These are phyloP conservation scores for Agrostemma githago DNA, from an alignment of 148 eudicot genomes.

Conservation along the genomic window DNA sequence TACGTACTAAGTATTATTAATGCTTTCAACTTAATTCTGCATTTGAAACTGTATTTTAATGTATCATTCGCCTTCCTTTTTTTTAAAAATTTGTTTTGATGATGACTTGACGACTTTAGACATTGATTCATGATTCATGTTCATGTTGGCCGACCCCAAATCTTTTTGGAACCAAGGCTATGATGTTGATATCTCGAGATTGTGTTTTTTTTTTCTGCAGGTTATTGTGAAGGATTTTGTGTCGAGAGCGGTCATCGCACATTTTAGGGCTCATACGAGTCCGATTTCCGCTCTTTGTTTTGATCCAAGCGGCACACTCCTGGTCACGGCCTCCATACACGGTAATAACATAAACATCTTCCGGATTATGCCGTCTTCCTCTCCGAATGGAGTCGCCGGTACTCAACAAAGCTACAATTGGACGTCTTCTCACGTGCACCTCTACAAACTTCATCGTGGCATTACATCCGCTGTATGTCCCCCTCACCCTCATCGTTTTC, in stretches of 20 bases:
- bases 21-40: no score
- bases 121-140: no score
- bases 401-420: constrained; percentile 43
- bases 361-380: constrained; percentile 63
- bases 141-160: background rate
- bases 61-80: no score
- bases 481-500: background rate
- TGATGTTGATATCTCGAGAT: background rate
- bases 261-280: constrained; percentile 94
- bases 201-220: constrained; percentile 38
- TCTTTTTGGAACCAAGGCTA: no score
- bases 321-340: constrained; percentile 88
- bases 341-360: constrained; percentile 92
- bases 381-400: constrained; percentile 61
- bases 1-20: no score
- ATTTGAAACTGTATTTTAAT: no score
- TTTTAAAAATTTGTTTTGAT: no score
- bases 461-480: constrained; percentile 77
- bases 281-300: constrained; percentile 91
- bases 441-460: constrained; percentile 97
- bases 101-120: no score
- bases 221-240: constrained; percentile 82
- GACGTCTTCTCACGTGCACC: constrained; percentile 77
- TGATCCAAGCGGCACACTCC: constrained; percentile 97
- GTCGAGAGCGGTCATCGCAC: constrained; percentile 74